phyloP scores from a whole-genome alignment of 345 rosid species.

The Populus pruinosa region DNA sequence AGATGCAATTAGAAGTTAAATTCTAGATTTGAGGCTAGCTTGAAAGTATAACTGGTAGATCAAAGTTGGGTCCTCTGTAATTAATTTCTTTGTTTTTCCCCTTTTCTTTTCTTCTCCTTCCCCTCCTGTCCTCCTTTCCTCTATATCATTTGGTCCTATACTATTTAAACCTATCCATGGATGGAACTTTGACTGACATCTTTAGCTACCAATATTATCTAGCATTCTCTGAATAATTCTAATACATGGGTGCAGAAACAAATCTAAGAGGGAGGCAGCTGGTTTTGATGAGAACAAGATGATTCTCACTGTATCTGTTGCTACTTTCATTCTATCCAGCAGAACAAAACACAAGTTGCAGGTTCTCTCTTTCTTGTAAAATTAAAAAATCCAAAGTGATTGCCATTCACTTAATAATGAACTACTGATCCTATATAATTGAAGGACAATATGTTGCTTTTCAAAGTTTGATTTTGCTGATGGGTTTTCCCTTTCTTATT shows the following conservation, averaged over 20 bases:
- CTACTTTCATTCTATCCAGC: slow-evolving; percentile 69
- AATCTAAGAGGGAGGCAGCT: slow-evolving; percentile 40
- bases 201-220: not conserved
- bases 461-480: slow-evolving; percentile 24
- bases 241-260: slow-evolving; percentile 37
- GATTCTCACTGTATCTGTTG: slow-evolving; percentile 49
- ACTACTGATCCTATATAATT: not conserved
- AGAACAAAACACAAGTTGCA: slow-evolving; percentile 44
- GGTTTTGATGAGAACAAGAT: slow-evolving; percentile 47
- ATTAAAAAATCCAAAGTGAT: slow-evolving; percentile 6
- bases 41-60: too few relatives aligned
- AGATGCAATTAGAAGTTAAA: too few relatives aligned
- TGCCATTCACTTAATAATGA: not conserved
- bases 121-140: too few relatives aligned
- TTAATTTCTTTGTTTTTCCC: too few relatives aligned
- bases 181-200: not conserved
- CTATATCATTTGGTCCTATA: too few relatives aligned
- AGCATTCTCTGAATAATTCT: slow-evolving; percentile 2
- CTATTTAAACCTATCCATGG: not conserved
- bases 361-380: slow-evolving; percentile 41
- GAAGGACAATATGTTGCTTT: slow-evolving; percentile 5
- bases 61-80: too few relatives aligned
- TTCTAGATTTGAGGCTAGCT: too few relatives aligned
- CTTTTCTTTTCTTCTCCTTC: too few relatives aligned
- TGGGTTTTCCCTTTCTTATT: slow-evolving; percentile 28